Conservation (phyloP, 306 rosid species). For the Vicia sativa region DNA sequence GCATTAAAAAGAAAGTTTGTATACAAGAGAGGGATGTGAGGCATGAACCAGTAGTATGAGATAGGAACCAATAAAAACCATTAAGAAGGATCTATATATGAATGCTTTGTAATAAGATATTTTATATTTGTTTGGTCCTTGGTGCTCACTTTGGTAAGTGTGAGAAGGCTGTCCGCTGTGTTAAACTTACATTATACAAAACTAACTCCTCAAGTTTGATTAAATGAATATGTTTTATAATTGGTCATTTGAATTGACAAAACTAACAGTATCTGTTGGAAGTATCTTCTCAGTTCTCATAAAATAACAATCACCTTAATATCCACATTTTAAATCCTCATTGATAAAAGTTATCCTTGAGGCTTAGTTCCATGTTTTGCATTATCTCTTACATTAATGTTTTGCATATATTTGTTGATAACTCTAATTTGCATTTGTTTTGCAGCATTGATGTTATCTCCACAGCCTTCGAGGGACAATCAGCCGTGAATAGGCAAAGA, state of each 20-base stretch:
- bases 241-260: constrained; percentile 24
- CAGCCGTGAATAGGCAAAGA: constrained; percentile 93
- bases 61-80: neutral
- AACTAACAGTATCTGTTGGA: constrained; percentile 4
- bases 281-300: neutral
- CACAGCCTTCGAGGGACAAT: constrained; percentile 80
- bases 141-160: neutral
- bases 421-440: constrained; percentile 29
- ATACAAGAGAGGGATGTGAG: neutral
- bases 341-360: neutral
- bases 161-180: neutral
- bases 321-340: neutral
- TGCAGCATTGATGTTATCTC: constrained; percentile 82
- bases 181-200: constrained; percentile 19
- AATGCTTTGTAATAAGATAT: neutral
- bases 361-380: constrained; percentile 25
- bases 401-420: constrained; percentile 28
- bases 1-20: neutral
- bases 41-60: neutral
- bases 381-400: constrained; percentile 12
- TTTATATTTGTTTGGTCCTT: neutral
- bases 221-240: constrained; percentile 15
- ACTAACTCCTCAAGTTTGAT: constrained; percentile 8
- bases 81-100: neutral
- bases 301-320: constrained; percentile 6